A percentile compares a stretch with the other conserved stretches of the same genome.
Evolutionary conservation across 768 basidiomycete genomes (phyloP).

Genomic region (Leccinum barrowsii): DNA sequence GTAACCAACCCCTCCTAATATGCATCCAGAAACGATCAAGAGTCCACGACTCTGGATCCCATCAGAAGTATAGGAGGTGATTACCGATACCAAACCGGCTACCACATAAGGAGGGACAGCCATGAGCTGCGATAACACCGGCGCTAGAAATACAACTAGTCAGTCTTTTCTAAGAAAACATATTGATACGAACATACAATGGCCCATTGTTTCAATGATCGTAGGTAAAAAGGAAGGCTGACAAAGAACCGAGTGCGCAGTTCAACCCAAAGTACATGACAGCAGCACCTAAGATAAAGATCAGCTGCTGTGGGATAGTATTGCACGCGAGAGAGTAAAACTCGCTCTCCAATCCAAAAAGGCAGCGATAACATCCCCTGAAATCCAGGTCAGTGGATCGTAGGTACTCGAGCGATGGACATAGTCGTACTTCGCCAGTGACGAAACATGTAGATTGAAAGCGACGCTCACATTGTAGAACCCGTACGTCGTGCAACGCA

Average conservation of each 20-base stretch:
- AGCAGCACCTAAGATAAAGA: constrained; percentile 35
- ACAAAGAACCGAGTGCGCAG: constrained; percentile 45
- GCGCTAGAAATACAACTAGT: constrained; percentile 27
- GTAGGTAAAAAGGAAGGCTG: constrained; percentile 49
- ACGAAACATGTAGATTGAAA: too few relatives aligned
- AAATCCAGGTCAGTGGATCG: neutral
- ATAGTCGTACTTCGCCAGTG: constrained; percentile 25
- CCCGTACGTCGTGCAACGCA: too few relatives aligned
- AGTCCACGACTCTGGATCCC: constrained; percentile 42
- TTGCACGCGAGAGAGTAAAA: too few relatives aligned
- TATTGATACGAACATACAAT: constrained; percentile 30
- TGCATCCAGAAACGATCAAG: constrained; percentile 28
- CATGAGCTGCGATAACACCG: constrained; percentile 45
- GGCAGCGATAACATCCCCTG: constrained; percentile 41
- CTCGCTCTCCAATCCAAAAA: constrained; percentile 44
- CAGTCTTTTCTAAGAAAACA: neutral
- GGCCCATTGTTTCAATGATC: constrained; percentile 49
- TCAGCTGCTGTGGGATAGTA: too few relatives aligned
- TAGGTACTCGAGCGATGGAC: neutral
- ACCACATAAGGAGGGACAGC: constrained; percentile 54
- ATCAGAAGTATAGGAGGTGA: constrained; percentile 40
- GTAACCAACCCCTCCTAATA: constrained; percentile 39
- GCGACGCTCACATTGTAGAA: too few relatives aligned
- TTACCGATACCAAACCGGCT: constrained; percentile 35
- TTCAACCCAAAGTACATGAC: constrained; percentile 47